Conservation (phyloP, 441 rosid genomes). For the Arabidopsis lyrata region DNA sequence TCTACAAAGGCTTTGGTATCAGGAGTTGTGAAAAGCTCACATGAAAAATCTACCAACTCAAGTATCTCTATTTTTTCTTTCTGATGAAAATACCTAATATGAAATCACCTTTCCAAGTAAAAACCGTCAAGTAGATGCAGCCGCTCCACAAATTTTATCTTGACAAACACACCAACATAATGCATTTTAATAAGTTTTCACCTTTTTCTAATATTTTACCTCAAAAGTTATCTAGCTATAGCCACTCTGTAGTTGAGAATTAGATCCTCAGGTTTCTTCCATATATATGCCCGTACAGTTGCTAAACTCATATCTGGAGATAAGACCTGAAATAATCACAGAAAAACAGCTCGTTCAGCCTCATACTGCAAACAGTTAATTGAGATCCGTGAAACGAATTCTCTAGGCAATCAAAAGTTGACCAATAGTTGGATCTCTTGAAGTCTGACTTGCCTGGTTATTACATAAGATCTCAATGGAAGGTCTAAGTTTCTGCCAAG, state of each 20-base stretch:
- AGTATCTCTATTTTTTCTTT: slow-evolving; percentile 35
- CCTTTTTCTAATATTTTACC: slow-evolving; percentile 35
- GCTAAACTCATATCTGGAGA: slow-evolving; percentile 99
- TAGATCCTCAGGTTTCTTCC: slow-evolving; percentile 99
- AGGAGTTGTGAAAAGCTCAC: slow-evolving; percentile 28
- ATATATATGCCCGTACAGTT: slow-evolving; percentile 88
- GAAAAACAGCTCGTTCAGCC: slow-evolving; percentile 22
- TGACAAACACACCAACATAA: slow-evolving; percentile 38
- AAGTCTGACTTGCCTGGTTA: slow-evolving; percentile 77
- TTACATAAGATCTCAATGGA: slow-evolving; percentile 95
- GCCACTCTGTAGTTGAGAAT: slow-evolving; percentile 87
- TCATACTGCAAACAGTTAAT: slow-evolving; percentile 4
- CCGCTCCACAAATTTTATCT: slow-evolving; percentile 33
- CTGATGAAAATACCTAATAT: slow-evolving; percentile 18
- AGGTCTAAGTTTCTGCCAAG: slow-evolving; percentile 91
- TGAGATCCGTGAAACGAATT: slow-evolving; percentile 8
- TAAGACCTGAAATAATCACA: slow-evolving; percentile 67
- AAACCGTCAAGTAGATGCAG: slow-evolving; percentile 34
- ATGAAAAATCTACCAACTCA: slow-evolving; percentile 37
- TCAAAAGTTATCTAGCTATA: slow-evolving; percentile 66
- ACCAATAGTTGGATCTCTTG: slow-evolving; percentile 11
- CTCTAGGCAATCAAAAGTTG: slow-evolving; percentile 1
- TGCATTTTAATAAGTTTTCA: slow-evolving; percentile 35
- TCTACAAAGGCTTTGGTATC: slow-evolving; percentile 35
- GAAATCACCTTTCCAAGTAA: slow-evolving; percentile 35